Percentiles rank a stretch among this genome's conserved stretches.
These are phyloP conservation scores for Talaromyces sp. DNA, from an alignment of 2,329 filamentous ascomycete species.

Conservation along the genomic window DNA sequence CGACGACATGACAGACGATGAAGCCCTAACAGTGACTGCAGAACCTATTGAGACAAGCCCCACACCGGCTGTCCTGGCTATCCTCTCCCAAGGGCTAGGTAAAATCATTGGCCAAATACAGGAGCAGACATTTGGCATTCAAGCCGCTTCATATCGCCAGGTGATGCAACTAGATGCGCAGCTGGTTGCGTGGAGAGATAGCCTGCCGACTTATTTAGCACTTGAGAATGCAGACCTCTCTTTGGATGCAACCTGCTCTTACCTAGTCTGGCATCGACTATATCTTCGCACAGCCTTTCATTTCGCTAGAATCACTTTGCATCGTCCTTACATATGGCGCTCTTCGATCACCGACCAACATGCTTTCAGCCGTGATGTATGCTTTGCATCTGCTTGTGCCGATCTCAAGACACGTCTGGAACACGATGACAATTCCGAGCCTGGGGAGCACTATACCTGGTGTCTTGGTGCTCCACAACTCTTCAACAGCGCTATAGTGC, in stretches of 20 bases:
- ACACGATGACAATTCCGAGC: constrained; percentile 27
- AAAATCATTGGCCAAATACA: no score
- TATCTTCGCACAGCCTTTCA: constrained; percentile 44
- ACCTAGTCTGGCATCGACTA: constrained; percentile 40
- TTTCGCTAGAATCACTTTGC: constrained; percentile 43
- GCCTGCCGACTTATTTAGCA: background rate
- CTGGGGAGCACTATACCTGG: constrained; percentile 37
- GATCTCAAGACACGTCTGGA: constrained; percentile 41
- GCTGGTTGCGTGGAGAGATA: no score
- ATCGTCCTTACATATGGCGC: constrained; percentile 41
- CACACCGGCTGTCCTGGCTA: no score
- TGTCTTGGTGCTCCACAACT: constrained; percentile 40
- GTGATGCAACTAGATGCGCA: no score
- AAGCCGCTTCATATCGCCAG: no score
- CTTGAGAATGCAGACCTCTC: constrained; percentile 35
- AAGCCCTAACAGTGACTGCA: no score
- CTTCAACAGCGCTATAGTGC: constrained; percentile 45
- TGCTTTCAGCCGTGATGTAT: constrained; percentile 41
- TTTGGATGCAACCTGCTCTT: constrained; percentile 31
- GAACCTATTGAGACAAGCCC: no score
- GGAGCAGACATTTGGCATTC: no score
- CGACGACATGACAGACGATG: no score
- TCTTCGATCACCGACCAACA: constrained; percentile 44
- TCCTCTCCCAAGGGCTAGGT: no score
- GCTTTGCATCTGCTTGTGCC: constrained; percentile 43